Evolutionary conservation across 2,329 filamentous ascomycete species (phyloP), one percentile per base, ranked within the genome.

Genomic region (Diatrype stigma): DNA sequence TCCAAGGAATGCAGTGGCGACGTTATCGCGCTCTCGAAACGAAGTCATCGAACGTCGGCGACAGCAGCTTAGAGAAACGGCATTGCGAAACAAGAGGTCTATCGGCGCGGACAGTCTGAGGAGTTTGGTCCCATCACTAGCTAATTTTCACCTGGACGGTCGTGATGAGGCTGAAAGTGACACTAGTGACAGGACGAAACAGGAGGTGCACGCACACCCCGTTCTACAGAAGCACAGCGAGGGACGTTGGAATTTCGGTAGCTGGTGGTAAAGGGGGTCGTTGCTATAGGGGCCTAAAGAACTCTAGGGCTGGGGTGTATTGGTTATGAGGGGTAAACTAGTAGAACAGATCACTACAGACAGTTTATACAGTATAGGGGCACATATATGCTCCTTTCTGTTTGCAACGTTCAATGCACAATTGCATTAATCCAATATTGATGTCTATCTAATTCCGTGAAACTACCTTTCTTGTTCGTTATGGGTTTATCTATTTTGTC

Each of bases 71-170:
- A 58, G 58, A 17, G 60, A 65, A 28, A 54, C 55, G 6, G 63
- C 63, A 17, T 44, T 63, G 45, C 60, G 58, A 2, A 65, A 66
- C 48, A 56, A 58, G 52, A 55, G 63, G 34, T 65, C 61, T 16
- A 64, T 65, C 34, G 62, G 60, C n/a, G 52, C 60, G 6, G 61
- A 65, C 26, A 64, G 58, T 32, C 51, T 66, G 28, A 65, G 62
- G 55, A 63, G 63, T 45, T 51, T 66, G 19, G 62, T 66, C 19
- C 63, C 63, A 23, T 62, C 61, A 17, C 55, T 64, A 46, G 49
- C 40, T 11, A 56, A 53, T 42, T 51, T 57, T 19, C 53, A 55
- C 26, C 30, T 54, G 7, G 51, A 54, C n/a, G 48, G 54, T 5
- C 56, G 53, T 44, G 59, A 57, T 30, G 47, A 51, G 10, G 50